Evolutionary conservation across 306 rosid species (phyloP).

Genomic region (Alnus rubra): DNA sequence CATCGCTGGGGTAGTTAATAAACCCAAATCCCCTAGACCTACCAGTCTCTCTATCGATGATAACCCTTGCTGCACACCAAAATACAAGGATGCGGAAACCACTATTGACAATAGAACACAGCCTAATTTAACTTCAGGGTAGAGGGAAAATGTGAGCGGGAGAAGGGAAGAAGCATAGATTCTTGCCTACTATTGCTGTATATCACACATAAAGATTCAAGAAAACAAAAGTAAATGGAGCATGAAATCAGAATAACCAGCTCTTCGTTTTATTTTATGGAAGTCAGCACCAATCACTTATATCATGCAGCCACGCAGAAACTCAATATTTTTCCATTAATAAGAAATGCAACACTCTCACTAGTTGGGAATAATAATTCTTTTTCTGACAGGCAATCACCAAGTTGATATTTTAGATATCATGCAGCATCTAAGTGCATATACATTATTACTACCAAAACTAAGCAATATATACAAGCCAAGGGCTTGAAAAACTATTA

Average conservation of each 20-base stretch:
- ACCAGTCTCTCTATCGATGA: constrained; percentile 70
- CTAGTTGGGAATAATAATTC: too few species aligned
- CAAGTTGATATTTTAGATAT: too few species aligned
- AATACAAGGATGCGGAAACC: constrained; percentile 13
- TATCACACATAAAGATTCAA: background rate
- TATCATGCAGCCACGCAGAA: constrained; percentile 5
- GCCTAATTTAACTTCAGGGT: background rate
- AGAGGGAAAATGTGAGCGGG: background rate
- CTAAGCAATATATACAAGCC: background rate
- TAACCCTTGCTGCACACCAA: constrained; percentile 62
- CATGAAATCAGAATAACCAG: background rate
- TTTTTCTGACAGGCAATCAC: too few species aligned
- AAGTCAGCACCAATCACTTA: constrained; percentile 2
- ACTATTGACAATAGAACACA: background rate
- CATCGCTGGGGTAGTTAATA: constrained; percentile 46
- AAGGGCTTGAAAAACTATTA: background rate
- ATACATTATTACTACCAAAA: background rate
- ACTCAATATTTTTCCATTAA: background rate
- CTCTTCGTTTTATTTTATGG: background rate
- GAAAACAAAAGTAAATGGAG: constrained; percentile 13
- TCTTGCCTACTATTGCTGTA: background rate
- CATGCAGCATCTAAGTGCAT: background rate
- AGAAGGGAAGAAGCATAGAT: background rate
- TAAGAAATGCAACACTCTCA: background rate
- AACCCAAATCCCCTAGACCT: constrained; percentile 81